Conservation (phyloP, 495 filamentous ascomycete genomes). For the Neurospora sublineolata region DNA sequence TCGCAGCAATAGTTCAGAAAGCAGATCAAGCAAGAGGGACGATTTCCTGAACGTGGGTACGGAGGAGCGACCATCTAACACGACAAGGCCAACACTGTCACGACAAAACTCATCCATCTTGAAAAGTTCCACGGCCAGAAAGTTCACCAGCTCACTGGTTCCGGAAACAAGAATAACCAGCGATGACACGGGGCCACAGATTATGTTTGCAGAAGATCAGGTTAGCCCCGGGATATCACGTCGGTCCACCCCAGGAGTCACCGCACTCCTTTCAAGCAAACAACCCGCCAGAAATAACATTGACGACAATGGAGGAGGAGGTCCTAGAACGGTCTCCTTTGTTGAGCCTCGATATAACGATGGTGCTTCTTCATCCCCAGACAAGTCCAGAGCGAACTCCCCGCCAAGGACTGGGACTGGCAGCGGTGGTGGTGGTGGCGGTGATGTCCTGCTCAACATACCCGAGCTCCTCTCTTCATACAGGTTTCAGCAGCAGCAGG, state of each 20-base stretch:
- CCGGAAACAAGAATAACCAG: slow-evolving; percentile 57
- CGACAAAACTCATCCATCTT: slow-evolving; percentile 40
- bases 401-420: slow-evolving; percentile 5
- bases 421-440: slow-evolving; percentile 3
- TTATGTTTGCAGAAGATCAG: slow-evolving; percentile 55
- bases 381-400: slow-evolving; percentile 22
- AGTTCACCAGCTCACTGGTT: slow-evolving; percentile 63
- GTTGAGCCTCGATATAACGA: slow-evolving; percentile 20
- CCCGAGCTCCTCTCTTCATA: slow-evolving; percentile 25
- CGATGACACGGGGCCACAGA: slow-evolving; percentile 54
- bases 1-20: neutral
- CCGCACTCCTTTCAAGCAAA: slow-evolving; percentile 45
- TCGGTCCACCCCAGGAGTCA: slow-evolving; percentile 30
- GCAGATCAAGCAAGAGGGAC: neutral
- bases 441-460: slow-evolving; percentile 24
- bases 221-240: slow-evolving; percentile 36
- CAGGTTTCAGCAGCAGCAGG: slow-evolving; percentile 1
- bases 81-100: slow-evolving; percentile 34
- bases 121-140: slow-evolving; percentile 38
- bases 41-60: neutral
- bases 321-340: slow-evolving; percentile 60
- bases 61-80: slow-evolving; percentile 3
- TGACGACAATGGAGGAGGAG: slow-evolving; percentile 39
- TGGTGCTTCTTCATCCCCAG: slow-evolving; percentile 5
- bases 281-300: slow-evolving; percentile 47